Evolutionary conservation across 352 stramenopile genomes (phyloP).

Genomic region (Blastocystis sp.): DNA sequence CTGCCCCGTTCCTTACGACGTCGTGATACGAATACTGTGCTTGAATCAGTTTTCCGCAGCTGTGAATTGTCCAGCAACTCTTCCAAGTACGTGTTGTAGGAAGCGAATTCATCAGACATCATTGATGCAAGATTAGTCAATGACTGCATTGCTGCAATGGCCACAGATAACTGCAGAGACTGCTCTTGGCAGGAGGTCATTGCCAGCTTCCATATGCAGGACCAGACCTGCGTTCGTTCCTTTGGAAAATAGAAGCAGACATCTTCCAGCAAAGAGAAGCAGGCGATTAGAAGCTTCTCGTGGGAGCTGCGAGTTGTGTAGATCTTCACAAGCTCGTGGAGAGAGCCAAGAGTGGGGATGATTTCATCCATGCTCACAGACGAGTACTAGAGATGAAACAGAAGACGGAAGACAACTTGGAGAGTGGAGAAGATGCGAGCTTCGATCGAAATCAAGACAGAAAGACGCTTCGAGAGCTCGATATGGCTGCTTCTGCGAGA

Average conservation of each 20-base stretch:
- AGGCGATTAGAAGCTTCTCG: background rate
- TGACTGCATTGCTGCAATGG: background rate
- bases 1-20: background rate
- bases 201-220: background rate
- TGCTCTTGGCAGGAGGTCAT: background rate
- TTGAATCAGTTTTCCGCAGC: background rate
- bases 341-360: background rate
- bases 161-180: background rate
- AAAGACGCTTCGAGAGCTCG: background rate
- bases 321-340: background rate
- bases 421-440: background rate
- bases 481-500: background rate
- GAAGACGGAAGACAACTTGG: background rate
- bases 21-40: background rate
- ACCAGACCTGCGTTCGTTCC: background rate
- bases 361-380: slow-evolving; percentile 19
- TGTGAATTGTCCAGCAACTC: background rate
- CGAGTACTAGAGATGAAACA: background rate
- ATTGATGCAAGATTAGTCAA: background rate
- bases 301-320: background rate
- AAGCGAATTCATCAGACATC: background rate
- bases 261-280: background rate
- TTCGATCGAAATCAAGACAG: slow-evolving; percentile 20
- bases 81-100: background rate
- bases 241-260: slow-evolving; percentile 32